Conservation (phyloP, 2,329 filamentous ascomycete genomes). For the Epichloe aotearoae region DNA sequence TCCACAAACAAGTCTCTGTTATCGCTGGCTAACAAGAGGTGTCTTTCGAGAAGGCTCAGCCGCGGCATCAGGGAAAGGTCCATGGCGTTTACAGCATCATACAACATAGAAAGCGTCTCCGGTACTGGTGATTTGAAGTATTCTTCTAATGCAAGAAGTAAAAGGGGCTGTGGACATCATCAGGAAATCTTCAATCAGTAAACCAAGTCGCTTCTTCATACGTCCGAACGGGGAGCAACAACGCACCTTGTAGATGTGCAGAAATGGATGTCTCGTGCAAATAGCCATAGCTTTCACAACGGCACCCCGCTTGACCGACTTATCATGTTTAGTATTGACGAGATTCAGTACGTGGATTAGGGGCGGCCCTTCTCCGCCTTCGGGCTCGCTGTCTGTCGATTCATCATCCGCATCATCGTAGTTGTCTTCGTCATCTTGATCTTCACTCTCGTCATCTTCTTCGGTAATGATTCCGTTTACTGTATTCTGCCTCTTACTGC, state of each 20-base stretch:
- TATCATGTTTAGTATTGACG: slow-evolving; percentile 97
- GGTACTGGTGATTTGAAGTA: slow-evolving; percentile 88
- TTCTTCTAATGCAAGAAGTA: slow-evolving; percentile 84
- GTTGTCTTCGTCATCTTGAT: slow-evolving; percentile 36
- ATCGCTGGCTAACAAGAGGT: slow-evolving; percentile 78
- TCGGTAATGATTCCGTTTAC: slow-evolving; percentile 35
- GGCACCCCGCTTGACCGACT: slow-evolving; percentile 80
- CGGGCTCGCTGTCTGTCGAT: slow-evolving; percentile 48
- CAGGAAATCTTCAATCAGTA: neutral
- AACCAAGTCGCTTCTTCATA: neutral
- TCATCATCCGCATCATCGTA: slow-evolving; percentile 40
- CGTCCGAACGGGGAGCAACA: neutral
- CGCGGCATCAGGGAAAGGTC: slow-evolving; percentile 87
- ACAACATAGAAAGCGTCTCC: slow-evolving; percentile 78
- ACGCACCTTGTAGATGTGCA: slow-evolving; percentile 92
- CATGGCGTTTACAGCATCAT: slow-evolving; percentile 91
- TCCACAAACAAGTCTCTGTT: slow-evolving; percentile 95
- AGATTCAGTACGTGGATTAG: slow-evolving; percentile 94
- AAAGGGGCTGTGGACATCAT: slow-evolving; percentile 50
- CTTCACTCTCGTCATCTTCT: slow-evolving; percentile 27
- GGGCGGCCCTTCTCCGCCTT: slow-evolving; percentile 70
- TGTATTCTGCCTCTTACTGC: slow-evolving; percentile 38
- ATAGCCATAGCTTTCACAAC: slow-evolving; percentile 98
- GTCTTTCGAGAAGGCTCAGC: slow-evolving; percentile 69
- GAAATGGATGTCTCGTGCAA: slow-evolving; percentile 90